phyloP scores from a whole-genome alignment of 345 rosid genomes.

The Melaleuca alternifolia region DNA sequence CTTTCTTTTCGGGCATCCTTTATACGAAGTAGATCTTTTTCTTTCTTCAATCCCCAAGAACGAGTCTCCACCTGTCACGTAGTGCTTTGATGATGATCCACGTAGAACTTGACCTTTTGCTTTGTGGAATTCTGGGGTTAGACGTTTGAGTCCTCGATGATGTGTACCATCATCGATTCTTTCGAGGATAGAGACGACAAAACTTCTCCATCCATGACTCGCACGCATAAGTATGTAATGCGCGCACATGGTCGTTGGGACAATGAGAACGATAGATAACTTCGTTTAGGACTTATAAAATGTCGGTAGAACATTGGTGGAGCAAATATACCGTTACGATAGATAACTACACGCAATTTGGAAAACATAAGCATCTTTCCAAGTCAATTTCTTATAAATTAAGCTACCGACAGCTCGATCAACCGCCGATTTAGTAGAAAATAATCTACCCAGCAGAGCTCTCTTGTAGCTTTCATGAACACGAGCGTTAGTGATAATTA shows the following conservation, averaged over 20 bases:
- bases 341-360: background rate
- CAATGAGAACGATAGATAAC: background rate
- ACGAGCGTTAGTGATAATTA: background rate
- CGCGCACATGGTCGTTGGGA: background rate
- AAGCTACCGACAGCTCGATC: background rate
- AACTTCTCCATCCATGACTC: background rate
- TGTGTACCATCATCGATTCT: background rate
- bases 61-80: background rate
- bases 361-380: background rate
- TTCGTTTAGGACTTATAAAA: background rate
- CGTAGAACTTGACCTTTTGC: background rate
- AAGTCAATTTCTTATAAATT: background rate
- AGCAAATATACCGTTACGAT: background rate
- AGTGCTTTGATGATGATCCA: background rate
- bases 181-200: background rate
- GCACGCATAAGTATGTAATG: background rate
- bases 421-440: fast-evolving
- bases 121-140: background rate
- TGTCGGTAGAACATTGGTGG: background rate
- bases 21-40: background rate
- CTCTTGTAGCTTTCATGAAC: background rate
- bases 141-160: background rate
- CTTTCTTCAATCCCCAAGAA: background rate
- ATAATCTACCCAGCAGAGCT: background rate
- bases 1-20: background rate